phyloP scores from a whole-genome alignment of 164 flowering plant genomes.

The Houttuynia cordata region DNA sequence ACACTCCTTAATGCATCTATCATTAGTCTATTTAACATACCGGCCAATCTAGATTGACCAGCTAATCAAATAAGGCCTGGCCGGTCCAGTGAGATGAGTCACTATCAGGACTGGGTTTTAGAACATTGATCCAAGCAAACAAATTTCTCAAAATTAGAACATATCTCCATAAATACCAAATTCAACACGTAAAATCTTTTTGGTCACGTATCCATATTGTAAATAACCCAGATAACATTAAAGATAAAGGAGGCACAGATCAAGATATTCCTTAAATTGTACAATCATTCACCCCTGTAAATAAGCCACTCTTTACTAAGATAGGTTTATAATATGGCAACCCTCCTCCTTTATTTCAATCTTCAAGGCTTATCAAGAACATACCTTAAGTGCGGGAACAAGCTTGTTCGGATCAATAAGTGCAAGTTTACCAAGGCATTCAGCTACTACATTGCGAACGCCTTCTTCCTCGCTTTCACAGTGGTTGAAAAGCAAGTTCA shows the following conservation, averaged over 20 bases:
- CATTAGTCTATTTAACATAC: too few relatives aligned
- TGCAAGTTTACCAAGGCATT: conserved; percentile 97
- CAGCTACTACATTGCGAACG: conserved; percentile 97
- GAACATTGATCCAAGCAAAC: too few relatives aligned
- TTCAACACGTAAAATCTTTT: too few relatives aligned
- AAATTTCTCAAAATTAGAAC: too few relatives aligned
- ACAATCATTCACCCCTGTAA: background rate
- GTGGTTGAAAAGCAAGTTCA: conserved; percentile 81
- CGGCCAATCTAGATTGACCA: too few relatives aligned
- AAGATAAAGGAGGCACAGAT: background rate
- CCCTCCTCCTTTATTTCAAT: background rate
- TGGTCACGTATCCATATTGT: too few relatives aligned
- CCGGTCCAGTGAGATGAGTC: too few relatives aligned
- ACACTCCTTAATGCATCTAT: too few relatives aligned
- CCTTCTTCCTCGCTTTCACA: conserved; percentile 99
- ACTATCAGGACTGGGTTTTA: too few relatives aligned
- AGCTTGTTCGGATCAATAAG: conserved; percentile 88
- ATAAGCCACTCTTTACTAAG: background rate
- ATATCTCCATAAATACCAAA: too few relatives aligned
- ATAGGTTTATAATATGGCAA: background rate
- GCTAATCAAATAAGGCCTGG: too few relatives aligned
- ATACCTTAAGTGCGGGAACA: conserved; percentile 95
- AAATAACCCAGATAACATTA: background rate
- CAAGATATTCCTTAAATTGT: background rate
- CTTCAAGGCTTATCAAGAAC: background rate